Evolutionary conservation across 2,329 filamentous ascomycete species (phyloP), one percentile per base, ranked within the genome.

Genomic region (Fusarium tupiense): DNA sequence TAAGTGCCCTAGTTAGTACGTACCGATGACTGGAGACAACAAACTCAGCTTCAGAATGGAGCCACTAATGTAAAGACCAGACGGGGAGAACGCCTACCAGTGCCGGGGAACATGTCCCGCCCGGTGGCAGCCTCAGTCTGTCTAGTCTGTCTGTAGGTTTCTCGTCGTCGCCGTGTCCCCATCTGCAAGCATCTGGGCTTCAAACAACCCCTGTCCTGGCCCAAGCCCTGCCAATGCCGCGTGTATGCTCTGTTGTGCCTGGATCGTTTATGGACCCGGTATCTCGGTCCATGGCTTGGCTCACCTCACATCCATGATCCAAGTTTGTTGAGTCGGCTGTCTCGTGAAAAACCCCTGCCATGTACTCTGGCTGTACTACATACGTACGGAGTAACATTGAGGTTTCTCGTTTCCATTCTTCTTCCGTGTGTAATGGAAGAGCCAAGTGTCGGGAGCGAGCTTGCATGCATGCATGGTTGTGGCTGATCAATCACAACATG

Each of bases 41-140:
- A 29, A 49, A 46, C 50, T 57, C 50, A 35, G 40, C 41, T 71
- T 56, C 50, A 47, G 49, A 38, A 60, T 64, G 71, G 65, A 43
- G 70, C 57, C 57, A 63, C 66, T 73, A 73, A 69, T 54, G 46
- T 71, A 67, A 73, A 64, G 33, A 60, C 53, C 31, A 71, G 65
- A 31, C 61, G 63, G 72, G 72, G 53, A 53, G 64, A 52, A 63
- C 31, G 53, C 54, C 64, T 67, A 52, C 65, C 65, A 58, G 69
- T 61, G 41, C 72, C 69, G 72, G 72, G 72, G 72, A 75, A 61
- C 47, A 33, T 38, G 60, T 63, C 69, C 72, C 69, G 69, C 59
- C 47, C 31, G 60, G 68, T 67, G 58, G 62, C n/a, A 54, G 54
- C 29, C 50, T 56, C 52, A 46, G 54, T 68, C 54, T 46, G 33